These are phyloP conservation scores for Alopecurus myosuroides DNA, from an alignment of 176 grass and related monocot genomes.

Conservation along the genomic window DNA sequence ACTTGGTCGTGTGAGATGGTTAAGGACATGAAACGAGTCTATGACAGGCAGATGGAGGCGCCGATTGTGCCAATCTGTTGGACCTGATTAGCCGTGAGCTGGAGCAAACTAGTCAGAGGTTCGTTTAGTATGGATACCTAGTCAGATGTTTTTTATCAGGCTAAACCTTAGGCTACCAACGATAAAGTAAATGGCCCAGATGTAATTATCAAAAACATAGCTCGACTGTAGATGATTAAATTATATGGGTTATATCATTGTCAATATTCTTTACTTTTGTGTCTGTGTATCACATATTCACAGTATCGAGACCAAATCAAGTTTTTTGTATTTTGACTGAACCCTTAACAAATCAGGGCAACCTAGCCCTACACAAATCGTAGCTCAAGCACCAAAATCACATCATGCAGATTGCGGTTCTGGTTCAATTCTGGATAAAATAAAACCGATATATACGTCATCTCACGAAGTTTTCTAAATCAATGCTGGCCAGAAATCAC, in stretches of 20 bases:
- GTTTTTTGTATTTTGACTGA: neutral
- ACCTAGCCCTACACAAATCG: neutral
- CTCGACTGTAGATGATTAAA: neutral
- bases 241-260: neutral
- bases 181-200: neutral
- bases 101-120: neutral
- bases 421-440: neutral
- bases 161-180: neutral
- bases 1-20: neutral
- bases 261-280: neutral
- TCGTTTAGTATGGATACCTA: neutral
- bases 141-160: neutral
- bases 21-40: neutral
- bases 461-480: neutral
- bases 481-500: neutral
- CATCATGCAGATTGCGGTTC: neutral
- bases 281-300: neutral
- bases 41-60: neutral
- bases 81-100: neutral
- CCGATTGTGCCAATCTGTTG: neutral
- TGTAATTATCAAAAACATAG: neutral
- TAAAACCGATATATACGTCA: neutral
- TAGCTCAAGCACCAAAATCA: neutral
- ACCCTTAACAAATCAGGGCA: neutral
- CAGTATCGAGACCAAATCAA: neutral